Evolutionary conservation across 176 grass and related monocot species (phyloP).

Genomic region (Oryza coarctata): DNA sequence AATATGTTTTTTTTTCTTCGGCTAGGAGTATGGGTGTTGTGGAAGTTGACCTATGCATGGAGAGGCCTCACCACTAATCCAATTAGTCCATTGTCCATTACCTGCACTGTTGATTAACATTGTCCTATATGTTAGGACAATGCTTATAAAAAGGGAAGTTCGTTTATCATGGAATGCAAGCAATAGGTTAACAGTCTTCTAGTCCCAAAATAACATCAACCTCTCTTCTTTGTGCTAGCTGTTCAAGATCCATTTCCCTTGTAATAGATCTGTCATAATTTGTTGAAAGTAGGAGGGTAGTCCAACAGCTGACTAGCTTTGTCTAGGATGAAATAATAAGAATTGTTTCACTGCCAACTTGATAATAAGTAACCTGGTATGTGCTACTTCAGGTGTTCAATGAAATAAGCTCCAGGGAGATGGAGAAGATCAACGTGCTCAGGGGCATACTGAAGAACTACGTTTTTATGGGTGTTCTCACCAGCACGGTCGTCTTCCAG

Average conservation of each 20-base stretch:
- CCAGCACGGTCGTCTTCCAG: conserved; percentile 79
- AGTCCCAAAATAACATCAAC: not conserved
- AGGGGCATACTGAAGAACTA: conserved; percentile 80
- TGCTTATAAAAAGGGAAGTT: too few species aligned
- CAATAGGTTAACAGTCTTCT: not conserved
- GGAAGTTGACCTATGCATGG: not conserved
- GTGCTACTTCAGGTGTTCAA: conserved; percentile 72
- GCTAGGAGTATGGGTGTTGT: not conserved
- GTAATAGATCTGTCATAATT: not conserved
- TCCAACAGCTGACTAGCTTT: not conserved
- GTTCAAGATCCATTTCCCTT: not conserved
- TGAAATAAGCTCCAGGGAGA: conserved; percentile 95
- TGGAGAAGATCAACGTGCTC: conserved; percentile 93
- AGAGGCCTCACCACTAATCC: not conserved
- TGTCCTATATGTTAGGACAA: too few species aligned
- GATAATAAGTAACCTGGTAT: conserved; percentile 1
- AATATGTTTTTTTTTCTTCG: not conserved
- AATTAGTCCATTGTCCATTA: not conserved
- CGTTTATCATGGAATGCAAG: not conserved
- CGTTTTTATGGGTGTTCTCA: conserved; percentile 71
- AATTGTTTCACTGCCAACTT: not conserved
- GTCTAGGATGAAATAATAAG: conserved; percentile 12
- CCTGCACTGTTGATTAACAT: not conserved
- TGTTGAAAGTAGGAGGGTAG: not conserved
- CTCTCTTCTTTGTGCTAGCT: not conserved